Conservation (phyloP, 1,139 yeast genomes). For the Hansenula anomala region DNA sequence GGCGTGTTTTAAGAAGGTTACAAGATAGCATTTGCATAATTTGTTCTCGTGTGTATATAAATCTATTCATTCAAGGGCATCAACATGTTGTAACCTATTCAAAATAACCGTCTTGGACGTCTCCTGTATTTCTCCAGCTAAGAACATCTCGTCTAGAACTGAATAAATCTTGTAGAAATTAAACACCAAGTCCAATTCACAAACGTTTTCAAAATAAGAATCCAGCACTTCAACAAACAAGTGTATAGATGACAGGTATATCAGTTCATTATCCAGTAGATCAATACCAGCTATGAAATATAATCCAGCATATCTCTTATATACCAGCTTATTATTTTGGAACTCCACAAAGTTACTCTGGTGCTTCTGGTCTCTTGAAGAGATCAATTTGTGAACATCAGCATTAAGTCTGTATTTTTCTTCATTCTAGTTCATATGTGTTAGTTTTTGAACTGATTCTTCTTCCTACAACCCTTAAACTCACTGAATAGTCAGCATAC, state of each 20-base stretch:
- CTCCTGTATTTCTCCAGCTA: conserved; percentile 78
- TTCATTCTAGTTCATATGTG: conserved; percentile 32
- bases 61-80: conserved; percentile 15
- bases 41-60: no score
- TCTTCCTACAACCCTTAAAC: no score
- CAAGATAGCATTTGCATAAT: no score
- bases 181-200: conserved; percentile 87
- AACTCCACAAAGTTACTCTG: conserved; percentile 80
- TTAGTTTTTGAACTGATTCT: neutral
- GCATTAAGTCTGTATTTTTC: conserved; percentile 48
- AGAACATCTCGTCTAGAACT: conserved; percentile 68
- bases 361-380: conserved; percentile 77
- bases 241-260: conserved; percentile 80
- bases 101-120: conserved; percentile 57
- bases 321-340: conserved; percentile 67
- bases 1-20: no score
- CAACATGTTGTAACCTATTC: conserved; percentile 38
- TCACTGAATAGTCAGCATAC: conserved; percentile 37
- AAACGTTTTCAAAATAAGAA: conserved; percentile 81
- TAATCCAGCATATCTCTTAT: conserved; percentile 88
- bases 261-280: conserved; percentile 69
- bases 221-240: conserved; percentile 87
- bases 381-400: conserved; percentile 78
- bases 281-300: conserved; percentile 82
- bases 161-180: conserved; percentile 70